Base-by-base conservation (phyloP, 306 rosid genomes). In the Glycine soja region DNA sequence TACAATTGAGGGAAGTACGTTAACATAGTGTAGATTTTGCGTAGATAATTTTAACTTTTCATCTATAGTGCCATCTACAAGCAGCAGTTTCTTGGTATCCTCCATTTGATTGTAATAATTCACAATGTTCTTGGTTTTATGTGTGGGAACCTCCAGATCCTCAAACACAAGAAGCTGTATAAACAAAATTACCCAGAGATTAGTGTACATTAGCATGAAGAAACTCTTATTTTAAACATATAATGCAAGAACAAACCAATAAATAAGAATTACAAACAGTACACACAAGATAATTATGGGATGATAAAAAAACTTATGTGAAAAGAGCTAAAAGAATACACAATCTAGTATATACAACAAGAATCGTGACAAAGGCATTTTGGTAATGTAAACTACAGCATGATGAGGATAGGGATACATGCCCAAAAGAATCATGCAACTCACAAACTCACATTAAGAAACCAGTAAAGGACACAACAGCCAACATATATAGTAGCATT, bases 1-100 rank as follows among this genome's bases (percentile, higher is more conserved):
- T 88, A 93, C 98, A 62, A 93, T 85, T 38, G 96, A 73, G 18
- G 99, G 99, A 86, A 95, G 89, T 79, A 93, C 67, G 24, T 95
- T 95, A 70, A 90, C 97, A 66, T 90, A 93, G 83, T 91, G 98
- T 69, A 95, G 84, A 88, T 95, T 95, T 88, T 95, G 99, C 7
- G 99, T 90, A 43, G 99, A 94, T 86, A 95, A 87, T 84, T 88
- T 89, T 83, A 95, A 84, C 75, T 95, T 95, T 69, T 93, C 91
- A 79, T 85, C 85, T 74, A 93, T 84, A 80, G 88, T 90, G 1
- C 91, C 94, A 78, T 93, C 98, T 51, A 95, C 98, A 0, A 95
- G 83, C 80, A 93, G 81, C 76, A 93, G 58, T 86, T 90, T 95
- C 88, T 92, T 93, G 70, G 89, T 65, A 36, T 86, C 68, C 84